phyloP scores from a whole-genome alignment of 306 rosid genomes.

The Rosa rugosa region DNA sequence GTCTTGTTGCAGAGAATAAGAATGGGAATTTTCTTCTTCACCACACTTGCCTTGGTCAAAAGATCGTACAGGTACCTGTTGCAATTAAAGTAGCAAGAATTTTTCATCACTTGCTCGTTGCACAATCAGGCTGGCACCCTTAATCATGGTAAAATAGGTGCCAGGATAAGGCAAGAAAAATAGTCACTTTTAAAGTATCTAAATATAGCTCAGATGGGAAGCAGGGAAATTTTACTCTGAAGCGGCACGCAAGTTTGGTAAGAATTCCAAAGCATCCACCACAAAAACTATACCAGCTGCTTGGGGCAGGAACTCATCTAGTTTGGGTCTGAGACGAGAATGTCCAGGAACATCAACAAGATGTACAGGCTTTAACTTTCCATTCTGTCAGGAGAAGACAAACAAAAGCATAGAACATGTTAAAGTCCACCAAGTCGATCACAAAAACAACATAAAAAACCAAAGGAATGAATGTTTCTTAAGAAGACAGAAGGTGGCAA shows the following conservation, averaged over 20 bases:
- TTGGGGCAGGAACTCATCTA: conserved; percentile 83
- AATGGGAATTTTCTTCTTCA: conserved; percentile 84
- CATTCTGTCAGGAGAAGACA: conserved; percentile 46
- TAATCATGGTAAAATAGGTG: neutral
- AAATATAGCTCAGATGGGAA: neutral
- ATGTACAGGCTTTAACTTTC: conserved; percentile 76
- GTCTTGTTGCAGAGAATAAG: conserved; percentile 91
- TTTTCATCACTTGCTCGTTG: conserved; percentile 4
- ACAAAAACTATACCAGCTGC: conserved; percentile 83
- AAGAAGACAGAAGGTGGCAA: neutral
- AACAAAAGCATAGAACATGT: conserved; percentile 13
- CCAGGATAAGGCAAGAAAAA: neutral
- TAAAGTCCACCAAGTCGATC: neutral
- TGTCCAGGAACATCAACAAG: conserved; percentile 94
- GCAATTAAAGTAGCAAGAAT: conserved; percentile 13
- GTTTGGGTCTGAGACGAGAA: conserved; percentile 87
- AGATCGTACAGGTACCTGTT: conserved; percentile 85
- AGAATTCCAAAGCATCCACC: conserved; percentile 86
- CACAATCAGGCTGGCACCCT: neutral
- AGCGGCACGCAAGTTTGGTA: conserved; percentile 79
- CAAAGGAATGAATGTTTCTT: conserved; percentile 6
- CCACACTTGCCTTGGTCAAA: conserved; percentile 82
- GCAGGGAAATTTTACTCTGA: conserved; percentile 63
- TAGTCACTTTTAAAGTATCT: neutral
- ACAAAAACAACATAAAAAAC: conserved; percentile 10